Percentiles rank a stretch among this genome's conserved stretches.
Evolutionary conservation across 345 rosid genomes (phyloP).

Genomic region (Eucalyptus viminalis): DNA sequence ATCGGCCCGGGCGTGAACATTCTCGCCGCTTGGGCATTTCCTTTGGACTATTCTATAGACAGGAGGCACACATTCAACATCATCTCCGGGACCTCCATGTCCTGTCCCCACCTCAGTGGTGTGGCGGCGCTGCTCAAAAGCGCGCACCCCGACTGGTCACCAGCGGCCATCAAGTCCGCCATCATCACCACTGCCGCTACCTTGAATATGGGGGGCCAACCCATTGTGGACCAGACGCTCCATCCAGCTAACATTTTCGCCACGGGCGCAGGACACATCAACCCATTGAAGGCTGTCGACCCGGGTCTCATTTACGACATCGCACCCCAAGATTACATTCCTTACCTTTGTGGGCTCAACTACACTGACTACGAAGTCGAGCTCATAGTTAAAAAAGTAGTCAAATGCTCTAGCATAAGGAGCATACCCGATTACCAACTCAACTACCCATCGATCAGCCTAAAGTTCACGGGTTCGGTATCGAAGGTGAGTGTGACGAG

Average conservation of each 20-base stretch:
- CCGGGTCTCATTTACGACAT: conserved; percentile 61
- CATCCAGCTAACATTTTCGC: conserved; percentile 37
- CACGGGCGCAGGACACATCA: conserved; percentile 50
- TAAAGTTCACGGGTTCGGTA: neutral
- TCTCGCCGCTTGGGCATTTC: conserved; percentile 22
- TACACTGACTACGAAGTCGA: conserved; percentile 19
- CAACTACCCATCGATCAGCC: conserved; percentile 5
- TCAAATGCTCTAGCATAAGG: neutral
- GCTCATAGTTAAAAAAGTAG: neutral
- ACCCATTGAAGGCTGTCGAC: conserved; percentile 38
- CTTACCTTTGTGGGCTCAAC: conserved; percentile 24
- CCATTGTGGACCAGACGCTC: conserved; percentile 27
- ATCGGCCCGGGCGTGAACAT: conserved; percentile 23
- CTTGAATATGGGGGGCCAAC: conserved; percentile 6
- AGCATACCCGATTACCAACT: conserved; percentile 9
- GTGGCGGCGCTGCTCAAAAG: conserved; percentile 30
- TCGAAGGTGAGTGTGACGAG: neutral
- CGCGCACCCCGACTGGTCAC: conserved; percentile 30
- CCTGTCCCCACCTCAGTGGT: conserved; percentile 42
- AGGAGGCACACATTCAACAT: conserved; percentile 13
- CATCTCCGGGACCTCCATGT: conserved; percentile 37
- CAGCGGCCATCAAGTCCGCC: conserved; percentile 38
- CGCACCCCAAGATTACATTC: conserved; percentile 25
- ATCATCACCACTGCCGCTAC: conserved; percentile 26
- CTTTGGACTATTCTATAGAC: neutral